phyloP scores from a whole-genome alignment of 305 asterid genomes.

The Striga hermonthica region DNA sequence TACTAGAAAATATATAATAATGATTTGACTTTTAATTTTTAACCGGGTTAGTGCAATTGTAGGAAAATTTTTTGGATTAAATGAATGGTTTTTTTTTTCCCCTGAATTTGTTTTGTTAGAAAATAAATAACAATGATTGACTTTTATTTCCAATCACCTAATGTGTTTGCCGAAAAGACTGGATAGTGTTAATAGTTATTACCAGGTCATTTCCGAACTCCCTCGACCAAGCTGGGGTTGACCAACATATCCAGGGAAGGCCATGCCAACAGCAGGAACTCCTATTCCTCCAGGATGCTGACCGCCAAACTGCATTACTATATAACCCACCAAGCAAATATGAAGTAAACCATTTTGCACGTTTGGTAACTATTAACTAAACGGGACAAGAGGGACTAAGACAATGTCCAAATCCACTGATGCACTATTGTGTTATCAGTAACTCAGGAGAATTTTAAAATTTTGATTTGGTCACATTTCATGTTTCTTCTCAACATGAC shows the following conservation, averaged over 20 bases:
- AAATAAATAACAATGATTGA: too few relatives aligned
- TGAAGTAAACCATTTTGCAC: background rate
- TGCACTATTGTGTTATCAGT: background rate
- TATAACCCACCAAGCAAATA: conserved; percentile 19
- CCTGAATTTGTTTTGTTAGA: too few relatives aligned
- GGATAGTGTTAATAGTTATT: conserved; percentile 25
- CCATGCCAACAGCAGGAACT: conserved; percentile 99
- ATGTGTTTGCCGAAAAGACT: conserved; percentile 15
- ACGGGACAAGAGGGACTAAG: background rate
- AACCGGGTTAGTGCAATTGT: too few relatives aligned
- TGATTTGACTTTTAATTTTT: too few relatives aligned
- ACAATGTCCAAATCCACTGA: conserved; percentile 7
- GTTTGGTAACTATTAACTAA: background rate
- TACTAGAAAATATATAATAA: too few relatives aligned
- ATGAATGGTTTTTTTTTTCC: background rate
- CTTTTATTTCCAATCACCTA: too few relatives aligned
- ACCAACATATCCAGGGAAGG: conserved; percentile 95
- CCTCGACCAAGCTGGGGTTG: conserved; percentile 68
- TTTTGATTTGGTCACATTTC: background rate
- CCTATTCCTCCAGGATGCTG: conserved; percentile 97
- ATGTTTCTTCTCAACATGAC: conserved; percentile 2
- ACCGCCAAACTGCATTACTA: conserved; percentile 41
- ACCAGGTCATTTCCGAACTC: conserved; percentile 82
- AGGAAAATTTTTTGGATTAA: too few relatives aligned
- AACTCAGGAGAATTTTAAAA: background rate